Evolutionary conservation across 225 moss, liverwort and hornwort genomes (phyloP), one percentile per base, ranked within the genome.

Genomic region (Neckera pumila): DNA sequence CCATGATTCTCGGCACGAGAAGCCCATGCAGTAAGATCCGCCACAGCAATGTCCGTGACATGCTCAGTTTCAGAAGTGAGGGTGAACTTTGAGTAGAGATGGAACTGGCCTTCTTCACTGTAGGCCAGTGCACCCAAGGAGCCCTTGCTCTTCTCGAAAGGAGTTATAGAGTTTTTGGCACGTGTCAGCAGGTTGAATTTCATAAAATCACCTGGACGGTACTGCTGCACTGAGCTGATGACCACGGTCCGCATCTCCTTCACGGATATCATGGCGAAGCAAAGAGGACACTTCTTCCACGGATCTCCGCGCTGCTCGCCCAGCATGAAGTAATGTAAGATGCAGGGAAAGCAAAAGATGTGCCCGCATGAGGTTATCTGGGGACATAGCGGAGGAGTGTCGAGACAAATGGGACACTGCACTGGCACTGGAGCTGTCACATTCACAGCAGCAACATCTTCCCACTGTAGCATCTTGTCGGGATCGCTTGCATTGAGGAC

Each of bases 381-480:
- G 76, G 98, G 96, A 90, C 97, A 99, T 81, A 99, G 86, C 51
- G 97, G 98, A 86, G 90, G 94, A 54, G 90, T 91, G 45, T 99
- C 98, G 75, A 99, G 91, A 86, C 98, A 99, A 86, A 99, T 97
- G 40, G 98, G 98, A 83, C 98, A 99, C 71, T 96, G 97, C 76
- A 99, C 96, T 54, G 98, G 96, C 64, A 91, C 92, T 79, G 98
- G 96, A 82, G 98, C 97, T 71, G 95, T 92, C 65, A 99, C 92
- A 88, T 96, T 94, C 60, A 99, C 97, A 60, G 97, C 98, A 72
- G 97, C 93, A 71, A 99, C 97, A 82, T 99, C 98, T 87, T 99
- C 98, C 98, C 98, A 99, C 71, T 99, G 94, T 76, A 99, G 88
- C 98, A 99, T 99, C 94, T 96, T 99, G 89, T 99, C 98, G 3